Conservation (phyloP, 768 basidiomycete species). For the Candolleomyces aberdarensis region DNA sequence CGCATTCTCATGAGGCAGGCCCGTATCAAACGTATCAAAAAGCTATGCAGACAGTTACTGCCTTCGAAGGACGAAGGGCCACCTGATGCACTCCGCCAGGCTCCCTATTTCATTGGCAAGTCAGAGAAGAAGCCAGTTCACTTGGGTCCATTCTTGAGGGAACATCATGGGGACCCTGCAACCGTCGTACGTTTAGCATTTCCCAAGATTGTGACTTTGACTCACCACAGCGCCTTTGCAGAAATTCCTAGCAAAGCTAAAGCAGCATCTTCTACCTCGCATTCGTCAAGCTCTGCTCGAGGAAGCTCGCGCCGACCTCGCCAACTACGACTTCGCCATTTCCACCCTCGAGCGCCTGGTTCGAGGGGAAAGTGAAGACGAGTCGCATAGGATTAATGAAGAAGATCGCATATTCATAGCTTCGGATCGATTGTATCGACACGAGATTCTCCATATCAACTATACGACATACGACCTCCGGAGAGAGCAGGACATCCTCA, state of each 20-base stretch:
- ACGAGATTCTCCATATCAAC: constrained; percentile 11
- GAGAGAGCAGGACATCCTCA: constrained; percentile 14
- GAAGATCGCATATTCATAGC: not conserved
- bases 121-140: not conserved
- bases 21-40: not conserved
- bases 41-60: too few species aligned
- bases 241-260: constrained; percentile 29
- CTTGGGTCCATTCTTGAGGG: not conserved
- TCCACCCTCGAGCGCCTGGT: not conserved
- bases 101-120: not conserved
- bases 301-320: not conserved
- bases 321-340: not conserved
- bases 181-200: not conserved
- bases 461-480: constrained; percentile 16
- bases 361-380: not conserved
- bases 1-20: constrained; percentile 10
- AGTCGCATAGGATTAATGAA: not conserved
- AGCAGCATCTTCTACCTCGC: constrained; percentile 31
- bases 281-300: constrained; percentile 9
- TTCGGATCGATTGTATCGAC: constrained; percentile 7
- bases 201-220: not conserved
- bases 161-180: not conserved
- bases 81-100: not conserved
- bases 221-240: not conserved
- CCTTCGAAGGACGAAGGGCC: not conserved